A percentile compares a stretch with the other conserved stretches of the same genome.
Conservation (phyloP, 1,284 basidiomycete species). For the Filobasidium uniguttulatum region DNA sequence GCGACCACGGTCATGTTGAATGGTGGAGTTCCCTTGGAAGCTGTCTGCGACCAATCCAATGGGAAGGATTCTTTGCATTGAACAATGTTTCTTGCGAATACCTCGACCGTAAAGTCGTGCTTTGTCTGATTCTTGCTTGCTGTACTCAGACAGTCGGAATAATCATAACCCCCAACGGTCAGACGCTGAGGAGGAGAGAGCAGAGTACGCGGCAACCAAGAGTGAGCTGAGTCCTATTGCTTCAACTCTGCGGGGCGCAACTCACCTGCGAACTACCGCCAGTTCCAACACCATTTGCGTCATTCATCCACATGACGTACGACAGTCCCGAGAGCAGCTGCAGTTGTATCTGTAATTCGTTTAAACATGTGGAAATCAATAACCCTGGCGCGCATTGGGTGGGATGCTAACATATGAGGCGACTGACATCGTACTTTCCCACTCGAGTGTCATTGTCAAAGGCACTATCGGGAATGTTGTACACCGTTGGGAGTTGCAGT, state of each 20-base stretch:
- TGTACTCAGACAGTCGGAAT: slow-evolving; percentile 3
- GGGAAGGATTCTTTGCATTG: slow-evolving; percentile 10
- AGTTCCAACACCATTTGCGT: slow-evolving; percentile 11
- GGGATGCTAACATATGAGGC: neutral
- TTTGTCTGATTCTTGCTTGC: slow-evolving; percentile 6
- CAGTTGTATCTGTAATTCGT: slow-evolving; percentile 5
- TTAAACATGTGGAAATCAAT: neutral
- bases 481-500: slow-evolving; percentile 13
- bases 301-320: slow-evolving; percentile 13
- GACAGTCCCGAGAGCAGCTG: slow-evolving; percentile 10
- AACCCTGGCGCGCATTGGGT: neutral
- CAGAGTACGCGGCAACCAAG: neutral
- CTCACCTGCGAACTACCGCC: slow-evolving; percentile 8
- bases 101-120: slow-evolving; percentile 5
- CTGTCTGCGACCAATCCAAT: neutral
- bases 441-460: slow-evolving; percentile 1
- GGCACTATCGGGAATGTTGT: slow-evolving; percentile 9
- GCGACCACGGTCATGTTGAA: slow-evolving; percentile 15
- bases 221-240: neutral
- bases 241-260: neutral
- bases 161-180: slow-evolving; percentile 10
- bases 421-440: slow-evolving; percentile 12
- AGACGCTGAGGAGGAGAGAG: neutral
- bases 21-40: neutral
- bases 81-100: slow-evolving; percentile 6